phyloP scores from a whole-genome alignment of 169 alveolate species.

The Perkinsus marinus region DNA sequence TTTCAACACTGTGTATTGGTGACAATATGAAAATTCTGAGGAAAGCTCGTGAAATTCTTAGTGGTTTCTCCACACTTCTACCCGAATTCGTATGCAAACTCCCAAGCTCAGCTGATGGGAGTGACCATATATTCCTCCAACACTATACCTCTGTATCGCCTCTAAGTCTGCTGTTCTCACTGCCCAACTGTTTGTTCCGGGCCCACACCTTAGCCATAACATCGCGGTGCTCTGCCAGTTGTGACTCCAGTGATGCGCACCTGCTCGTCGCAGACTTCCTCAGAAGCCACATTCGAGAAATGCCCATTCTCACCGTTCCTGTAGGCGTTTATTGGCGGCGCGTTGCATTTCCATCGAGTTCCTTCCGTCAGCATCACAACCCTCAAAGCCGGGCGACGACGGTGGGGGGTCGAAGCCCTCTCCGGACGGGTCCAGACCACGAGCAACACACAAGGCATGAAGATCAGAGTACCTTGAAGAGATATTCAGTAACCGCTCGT shows the following conservation, averaged over 20 bases:
- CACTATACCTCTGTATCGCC: not conserved
- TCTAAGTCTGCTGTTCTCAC: not conserved
- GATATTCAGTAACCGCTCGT: no score
- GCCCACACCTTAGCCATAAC: not conserved
- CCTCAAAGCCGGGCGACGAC: no score
- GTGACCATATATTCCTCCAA: no score
- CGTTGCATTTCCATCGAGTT: not conserved
- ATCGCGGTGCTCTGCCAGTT: not conserved
- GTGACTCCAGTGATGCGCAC: not conserved
- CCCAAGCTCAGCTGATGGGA: no score
- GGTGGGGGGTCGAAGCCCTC: not conserved
- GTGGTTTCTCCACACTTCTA: no score
- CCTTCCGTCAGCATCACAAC: not conserved
- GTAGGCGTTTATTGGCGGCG: not conserved
- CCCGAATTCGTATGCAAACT: no score
- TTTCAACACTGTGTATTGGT: no score
- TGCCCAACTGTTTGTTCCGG: not conserved
- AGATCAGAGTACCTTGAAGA: not conserved
- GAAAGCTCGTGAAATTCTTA: no score
- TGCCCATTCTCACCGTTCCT: not conserved
- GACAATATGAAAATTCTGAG: no score
- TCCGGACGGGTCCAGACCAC: not conserved
- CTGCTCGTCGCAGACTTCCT: not conserved
- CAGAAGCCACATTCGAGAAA: not conserved
- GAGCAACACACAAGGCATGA: not conserved